These are phyloP conservation scores for Tuber aestivum DNA, from an alignment of 495 filamentous ascomycete genomes.

Conservation along the genomic window DNA sequence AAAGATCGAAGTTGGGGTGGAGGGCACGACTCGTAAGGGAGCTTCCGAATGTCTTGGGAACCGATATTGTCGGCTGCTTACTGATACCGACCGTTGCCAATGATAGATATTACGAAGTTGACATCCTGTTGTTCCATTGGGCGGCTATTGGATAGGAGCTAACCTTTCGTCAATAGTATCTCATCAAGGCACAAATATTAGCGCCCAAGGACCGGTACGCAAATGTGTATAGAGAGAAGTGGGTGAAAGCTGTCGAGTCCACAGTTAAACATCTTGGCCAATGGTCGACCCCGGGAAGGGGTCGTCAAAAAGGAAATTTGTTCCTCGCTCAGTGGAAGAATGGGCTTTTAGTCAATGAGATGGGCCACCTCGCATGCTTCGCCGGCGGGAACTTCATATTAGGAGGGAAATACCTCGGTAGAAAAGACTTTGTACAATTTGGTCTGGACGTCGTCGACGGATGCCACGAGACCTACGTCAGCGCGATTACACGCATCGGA, in stretches of 20 bases:
- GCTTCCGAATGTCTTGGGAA: neutral
- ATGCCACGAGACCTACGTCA: conserved; percentile 42
- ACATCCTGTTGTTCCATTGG: neutral
- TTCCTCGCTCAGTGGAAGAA: conserved; percentile 39
- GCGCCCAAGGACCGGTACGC: conserved; percentile 37
- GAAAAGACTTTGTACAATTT: conserved; percentile 36
- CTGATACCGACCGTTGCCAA: conserved; percentile 1
- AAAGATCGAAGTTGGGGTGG: conserved; percentile 39
- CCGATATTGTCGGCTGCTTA: neutral
- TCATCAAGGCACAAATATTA: conserved; percentile 45
- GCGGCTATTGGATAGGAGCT: conserved; percentile 20
- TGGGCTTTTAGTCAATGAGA: conserved; percentile 41
- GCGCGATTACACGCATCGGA: conserved; percentile 41
- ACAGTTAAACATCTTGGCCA: conserved; percentile 40
- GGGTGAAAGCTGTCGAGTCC: conserved; percentile 44
- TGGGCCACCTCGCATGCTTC: conserved; percentile 46
- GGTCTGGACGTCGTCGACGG: conserved; percentile 42
- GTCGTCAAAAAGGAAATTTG: conserved; percentile 28
- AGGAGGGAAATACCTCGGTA: conserved; percentile 40
- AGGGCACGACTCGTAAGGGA: conserved; percentile 42
- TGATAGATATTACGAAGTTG: conserved; percentile 41
- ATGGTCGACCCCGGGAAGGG: conserved; percentile 33
- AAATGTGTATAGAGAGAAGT: conserved; percentile 43
- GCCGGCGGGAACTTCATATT: conserved; percentile 45
- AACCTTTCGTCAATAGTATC: conserved; percentile 41